Conservation (phyloP, 2,329 filamentous ascomycete genomes). For the Colletotrichum sansevieriae region DNA sequence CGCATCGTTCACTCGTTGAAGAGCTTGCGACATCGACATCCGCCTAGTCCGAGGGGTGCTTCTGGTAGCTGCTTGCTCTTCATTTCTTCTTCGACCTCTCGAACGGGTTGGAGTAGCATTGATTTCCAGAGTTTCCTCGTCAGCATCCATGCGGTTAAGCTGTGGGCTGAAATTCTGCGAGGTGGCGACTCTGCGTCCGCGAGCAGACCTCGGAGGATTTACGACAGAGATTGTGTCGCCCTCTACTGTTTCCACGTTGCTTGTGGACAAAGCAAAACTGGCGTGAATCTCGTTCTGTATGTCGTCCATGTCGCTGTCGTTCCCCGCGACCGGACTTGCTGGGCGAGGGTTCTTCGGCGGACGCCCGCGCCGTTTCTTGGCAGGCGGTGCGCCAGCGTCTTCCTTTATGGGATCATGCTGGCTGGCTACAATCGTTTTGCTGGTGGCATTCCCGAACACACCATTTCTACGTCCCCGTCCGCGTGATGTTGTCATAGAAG, state of each 20-base stretch:
- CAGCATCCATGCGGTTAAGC: slow-evolving; percentile 30
- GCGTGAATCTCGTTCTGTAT: slow-evolving; percentile 29
- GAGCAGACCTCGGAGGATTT: slow-evolving; percentile 29
- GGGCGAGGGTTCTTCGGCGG: slow-evolving; percentile 37
- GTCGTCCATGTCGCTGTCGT: neutral
- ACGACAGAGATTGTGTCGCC: slow-evolving; percentile 27
- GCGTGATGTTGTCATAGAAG: slow-evolving; percentile 9
- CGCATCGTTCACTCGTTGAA: slow-evolving; percentile 9
- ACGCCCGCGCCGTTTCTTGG: slow-evolving; percentile 38
- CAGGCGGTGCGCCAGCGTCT: slow-evolving; percentile 3
- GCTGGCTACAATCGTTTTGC: neutral
- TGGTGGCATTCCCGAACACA: neutral
- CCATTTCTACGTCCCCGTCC: slow-evolving; percentile 14
- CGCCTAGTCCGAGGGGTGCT: slow-evolving; percentile 14
- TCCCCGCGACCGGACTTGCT: slow-evolving; percentile 1
- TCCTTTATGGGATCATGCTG: neutral
- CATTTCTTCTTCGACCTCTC: slow-evolving; percentile 5
- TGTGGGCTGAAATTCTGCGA: neutral
- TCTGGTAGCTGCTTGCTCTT: slow-evolving; percentile 21
- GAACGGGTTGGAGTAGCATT: slow-evolving; percentile 22
- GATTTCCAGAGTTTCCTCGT: slow-evolving; percentile 14
- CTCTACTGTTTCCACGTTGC: slow-evolving; percentile 2
- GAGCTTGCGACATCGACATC: slow-evolving; percentile 12
- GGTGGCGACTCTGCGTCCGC: slow-evolving; percentile 26
- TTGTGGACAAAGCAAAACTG: neutral